These are phyloP conservation scores for Raddia distichophylla DNA, from an alignment of 176 grass and related monocot genomes.

Conservation along the genomic window DNA sequence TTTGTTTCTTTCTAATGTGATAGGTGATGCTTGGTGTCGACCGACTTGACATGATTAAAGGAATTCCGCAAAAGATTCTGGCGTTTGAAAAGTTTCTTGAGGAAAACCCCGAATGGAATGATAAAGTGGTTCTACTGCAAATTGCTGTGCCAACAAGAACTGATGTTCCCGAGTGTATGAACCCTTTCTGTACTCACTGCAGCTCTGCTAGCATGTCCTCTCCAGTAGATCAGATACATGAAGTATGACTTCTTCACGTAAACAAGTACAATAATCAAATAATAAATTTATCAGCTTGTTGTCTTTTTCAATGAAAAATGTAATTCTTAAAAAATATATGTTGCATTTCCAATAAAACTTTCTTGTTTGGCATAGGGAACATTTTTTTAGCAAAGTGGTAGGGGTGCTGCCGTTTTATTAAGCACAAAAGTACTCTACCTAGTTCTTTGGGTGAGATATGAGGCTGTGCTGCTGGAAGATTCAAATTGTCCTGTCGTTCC, in stretches of 20 bases:
- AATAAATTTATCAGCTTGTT: constrained; percentile 16
- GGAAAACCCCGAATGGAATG: constrained; percentile 81
- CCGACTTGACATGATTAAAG: constrained; percentile 99
- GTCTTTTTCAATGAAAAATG: not conserved
- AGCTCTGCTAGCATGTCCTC: constrained; percentile 15
- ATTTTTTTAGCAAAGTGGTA: not conserved
- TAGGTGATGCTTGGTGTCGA: constrained; percentile 99
- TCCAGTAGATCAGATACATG: not conserved
- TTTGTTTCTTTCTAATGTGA: constrained; percentile 36
- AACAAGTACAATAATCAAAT: not conserved
- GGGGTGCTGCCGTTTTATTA: no score
- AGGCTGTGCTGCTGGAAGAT: no score
- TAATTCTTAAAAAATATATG: not conserved
- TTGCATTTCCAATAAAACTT: not conserved
- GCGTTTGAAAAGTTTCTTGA: constrained; percentile 99
- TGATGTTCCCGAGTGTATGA: constrained; percentile 96
- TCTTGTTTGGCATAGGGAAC: constrained; percentile 6
- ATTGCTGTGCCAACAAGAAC: constrained; percentile 99
- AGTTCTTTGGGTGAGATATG: no score
- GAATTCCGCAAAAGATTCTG: constrained; percentile 99
- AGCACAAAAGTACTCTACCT: no score
- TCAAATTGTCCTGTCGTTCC: no score
- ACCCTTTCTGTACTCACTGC: constrained; percentile 35
- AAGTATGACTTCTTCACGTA: constrained; percentile 13
- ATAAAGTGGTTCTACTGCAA: constrained; percentile 94